phyloP scores from a whole-genome alignment of 805 yeast species.

The Pichia heedii region DNA sequence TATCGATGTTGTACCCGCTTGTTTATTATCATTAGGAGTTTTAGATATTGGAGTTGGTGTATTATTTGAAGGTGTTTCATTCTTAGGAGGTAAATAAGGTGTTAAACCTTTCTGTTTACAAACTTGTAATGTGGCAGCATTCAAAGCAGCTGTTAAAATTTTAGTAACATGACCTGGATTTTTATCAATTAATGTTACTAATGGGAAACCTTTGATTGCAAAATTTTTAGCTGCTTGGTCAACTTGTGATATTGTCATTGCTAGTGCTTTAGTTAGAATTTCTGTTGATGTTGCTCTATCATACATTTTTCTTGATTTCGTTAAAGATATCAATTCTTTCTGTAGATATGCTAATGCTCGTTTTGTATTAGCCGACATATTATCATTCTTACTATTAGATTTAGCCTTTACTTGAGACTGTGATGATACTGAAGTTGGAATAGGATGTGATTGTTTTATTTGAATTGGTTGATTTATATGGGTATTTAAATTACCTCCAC shows the following conservation, averaged over 20 bases:
- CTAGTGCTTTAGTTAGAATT: slow-evolving; percentile 80
- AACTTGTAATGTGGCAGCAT: slow-evolving; percentile 61
- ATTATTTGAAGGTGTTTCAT: slow-evolving; percentile 2
- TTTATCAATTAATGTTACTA: slow-evolving; percentile 67
- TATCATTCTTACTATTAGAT: slow-evolving; percentile 1
- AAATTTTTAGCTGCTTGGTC: slow-evolving; percentile 81
- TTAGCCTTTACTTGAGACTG: slow-evolving; percentile 2
- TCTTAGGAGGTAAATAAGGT: slow-evolving; percentile 14
- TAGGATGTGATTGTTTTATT: not conserved
- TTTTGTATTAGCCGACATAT: slow-evolving; percentile 35
- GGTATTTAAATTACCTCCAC: slow-evolving; percentile 15
- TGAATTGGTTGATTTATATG: not conserved
- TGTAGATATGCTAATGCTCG: slow-evolving; percentile 76
- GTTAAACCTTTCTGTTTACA: slow-evolving; percentile 44
- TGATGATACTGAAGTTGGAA: slow-evolving; percentile 2
- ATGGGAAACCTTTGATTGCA: slow-evolving; percentile 70
- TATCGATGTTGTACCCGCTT: too few relatives aligned
- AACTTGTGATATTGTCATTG: slow-evolving; percentile 86
- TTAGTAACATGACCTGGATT: slow-evolving; percentile 76
- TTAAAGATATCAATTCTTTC: slow-evolving; percentile 72
- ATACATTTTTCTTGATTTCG: slow-evolving; percentile 67
- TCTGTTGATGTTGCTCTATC: slow-evolving; percentile 79
- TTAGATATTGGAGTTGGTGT: not conserved
- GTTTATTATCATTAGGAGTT: too few relatives aligned
- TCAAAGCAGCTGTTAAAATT: slow-evolving; percentile 70